phyloP scores from a whole-genome alignment of 805 yeast species.

The Cyberlindnera saturnus region DNA sequence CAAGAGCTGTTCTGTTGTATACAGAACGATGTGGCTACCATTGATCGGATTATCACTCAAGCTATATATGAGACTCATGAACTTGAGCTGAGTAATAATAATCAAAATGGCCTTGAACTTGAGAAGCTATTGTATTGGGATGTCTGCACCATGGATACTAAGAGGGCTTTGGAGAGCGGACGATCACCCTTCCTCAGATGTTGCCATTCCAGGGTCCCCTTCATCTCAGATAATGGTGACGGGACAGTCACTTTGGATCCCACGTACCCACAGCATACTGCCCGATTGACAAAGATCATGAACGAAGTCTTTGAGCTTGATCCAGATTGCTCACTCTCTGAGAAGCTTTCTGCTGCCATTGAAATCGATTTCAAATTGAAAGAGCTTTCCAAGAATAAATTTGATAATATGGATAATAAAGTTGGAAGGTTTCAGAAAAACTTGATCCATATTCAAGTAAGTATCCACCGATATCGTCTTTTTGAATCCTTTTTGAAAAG shows the following conservation, averaged over 20 bases:
- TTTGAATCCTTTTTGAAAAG: constrained; percentile 20
- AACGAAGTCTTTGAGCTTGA: constrained; percentile 2
- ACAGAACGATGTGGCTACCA: constrained; percentile 1
- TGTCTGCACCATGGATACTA: constrained; percentile 8
- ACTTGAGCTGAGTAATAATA: constrained; percentile 4
- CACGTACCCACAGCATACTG: constrained; percentile 1
- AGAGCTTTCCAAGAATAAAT: background rate
- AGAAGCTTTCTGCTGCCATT: constrained; percentile 2
- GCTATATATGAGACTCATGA: constrained; percentile 7
- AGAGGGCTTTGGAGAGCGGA: constrained; percentile 6
- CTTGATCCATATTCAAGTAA: constrained; percentile 3
- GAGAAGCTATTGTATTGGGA: constrained; percentile 11
- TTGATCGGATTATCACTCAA: constrained; percentile 5
- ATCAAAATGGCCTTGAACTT: background rate
- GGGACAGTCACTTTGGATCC: background rate
- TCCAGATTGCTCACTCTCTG: background rate
- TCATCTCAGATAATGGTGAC: background rate
- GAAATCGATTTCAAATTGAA: background rate
- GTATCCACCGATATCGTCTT: constrained; percentile 8
- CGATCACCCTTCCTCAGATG: constrained; percentile 6
- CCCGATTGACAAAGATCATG: constrained; percentile 3
- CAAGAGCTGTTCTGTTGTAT: constrained; percentile 6
- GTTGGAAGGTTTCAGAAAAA: constrained; percentile 4
- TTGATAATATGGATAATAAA: constrained; percentile 3
- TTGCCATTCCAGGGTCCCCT: constrained; percentile 5